phyloP scores from a whole-genome alignment of 345 rosid species.

The Aquilaria malaccensis region DNA sequence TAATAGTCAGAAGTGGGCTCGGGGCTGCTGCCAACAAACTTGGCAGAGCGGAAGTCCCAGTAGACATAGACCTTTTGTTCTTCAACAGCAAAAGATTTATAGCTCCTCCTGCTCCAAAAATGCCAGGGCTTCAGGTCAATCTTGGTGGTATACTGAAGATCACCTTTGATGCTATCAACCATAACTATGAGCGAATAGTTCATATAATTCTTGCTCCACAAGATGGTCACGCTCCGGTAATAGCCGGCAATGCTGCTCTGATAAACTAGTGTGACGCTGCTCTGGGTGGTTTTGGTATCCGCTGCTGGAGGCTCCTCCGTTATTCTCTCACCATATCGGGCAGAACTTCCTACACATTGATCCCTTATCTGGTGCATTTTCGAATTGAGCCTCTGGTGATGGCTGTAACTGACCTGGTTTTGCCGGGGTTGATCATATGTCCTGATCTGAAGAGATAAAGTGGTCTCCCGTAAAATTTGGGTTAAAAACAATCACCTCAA shows the following conservation, averaged over 20 bases:
- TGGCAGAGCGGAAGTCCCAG: slow-evolving; percentile 84
- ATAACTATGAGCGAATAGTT: slow-evolving; percentile 60
- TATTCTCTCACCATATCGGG: slow-evolving; percentile 34
- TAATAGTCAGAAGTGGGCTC: slow-evolving; percentile 70
- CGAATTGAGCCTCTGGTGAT: too few relatives aligned
- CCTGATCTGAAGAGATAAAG: too few relatives aligned
- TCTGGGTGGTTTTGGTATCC: slow-evolving; percentile 41
- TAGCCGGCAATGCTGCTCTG: slow-evolving; percentile 61
- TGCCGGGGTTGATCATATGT: too few relatives aligned
- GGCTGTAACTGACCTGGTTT: too few relatives aligned
- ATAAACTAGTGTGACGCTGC: slow-evolving; percentile 69
- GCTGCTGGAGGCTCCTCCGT: slow-evolving; percentile 36
- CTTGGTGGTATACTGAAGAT: slow-evolving; percentile 45
- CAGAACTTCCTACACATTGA: slow-evolving; percentile 11
- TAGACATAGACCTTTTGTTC: slow-evolving; percentile 59
- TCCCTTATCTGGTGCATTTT: slow-evolving; percentile 8
- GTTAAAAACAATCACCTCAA: too few relatives aligned
- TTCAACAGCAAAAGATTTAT: slow-evolving; percentile 57
- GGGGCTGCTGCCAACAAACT: slow-evolving; percentile 48
- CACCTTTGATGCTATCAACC: slow-evolving; percentile 52
- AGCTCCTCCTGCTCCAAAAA: slow-evolving; percentile 85
- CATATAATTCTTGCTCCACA: slow-evolving; percentile 75
- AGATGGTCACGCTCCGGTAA: slow-evolving; percentile 53
- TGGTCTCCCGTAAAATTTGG: too few relatives aligned
- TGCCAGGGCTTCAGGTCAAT: slow-evolving; percentile 87